These are phyloP conservation scores for Xylaria grammica DNA, from an alignment of 495 filamentous ascomycete species.

Conservation along the genomic window DNA sequence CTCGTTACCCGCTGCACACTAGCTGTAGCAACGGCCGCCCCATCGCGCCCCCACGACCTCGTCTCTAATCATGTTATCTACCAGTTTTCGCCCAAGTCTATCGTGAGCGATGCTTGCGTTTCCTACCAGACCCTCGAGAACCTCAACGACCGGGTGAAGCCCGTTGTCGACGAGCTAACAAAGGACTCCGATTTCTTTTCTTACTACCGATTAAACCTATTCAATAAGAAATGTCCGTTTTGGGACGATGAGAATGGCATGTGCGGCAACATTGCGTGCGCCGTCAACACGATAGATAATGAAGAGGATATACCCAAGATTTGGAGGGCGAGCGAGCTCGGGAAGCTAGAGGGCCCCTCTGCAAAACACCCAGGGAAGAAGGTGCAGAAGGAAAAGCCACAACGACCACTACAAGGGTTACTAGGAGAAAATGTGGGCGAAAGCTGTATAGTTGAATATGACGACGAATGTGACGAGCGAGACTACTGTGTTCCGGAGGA, in stretches of 20 bases:
- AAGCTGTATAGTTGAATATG: constrained; percentile 95
- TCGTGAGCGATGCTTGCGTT: constrained; percentile 86
- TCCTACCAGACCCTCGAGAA: constrained; percentile 88
- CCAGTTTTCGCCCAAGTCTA: constrained; percentile 61
- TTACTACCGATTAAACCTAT: constrained; percentile 96
- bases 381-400: constrained; percentile 68
- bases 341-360: constrained; percentile 90
- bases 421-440: constrained; percentile 88
- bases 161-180: constrained; percentile 81
- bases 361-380: constrained; percentile 83
- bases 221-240: constrained; percentile 92
- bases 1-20: constrained; percentile 30
- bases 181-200: constrained; percentile 95
- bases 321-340: constrained; percentile 91
- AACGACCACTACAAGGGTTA: constrained; percentile 77
- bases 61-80: constrained; percentile 46
- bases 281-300: constrained; percentile 94
- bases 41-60: constrained; percentile 30
- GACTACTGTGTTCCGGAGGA: constrained; percentile 98
- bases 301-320: constrained; percentile 90
- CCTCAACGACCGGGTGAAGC: constrained; percentile 77
- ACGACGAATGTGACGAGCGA: constrained; percentile 95
- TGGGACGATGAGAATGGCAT: constrained; percentile 93
- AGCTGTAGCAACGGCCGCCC: constrained; percentile 14
- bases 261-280: constrained; percentile 97